These are phyloP conservation scores for Besnoitia besnoiti DNA, from an alignment of 169 alveolate genomes.

Conservation along the genomic window DNA sequence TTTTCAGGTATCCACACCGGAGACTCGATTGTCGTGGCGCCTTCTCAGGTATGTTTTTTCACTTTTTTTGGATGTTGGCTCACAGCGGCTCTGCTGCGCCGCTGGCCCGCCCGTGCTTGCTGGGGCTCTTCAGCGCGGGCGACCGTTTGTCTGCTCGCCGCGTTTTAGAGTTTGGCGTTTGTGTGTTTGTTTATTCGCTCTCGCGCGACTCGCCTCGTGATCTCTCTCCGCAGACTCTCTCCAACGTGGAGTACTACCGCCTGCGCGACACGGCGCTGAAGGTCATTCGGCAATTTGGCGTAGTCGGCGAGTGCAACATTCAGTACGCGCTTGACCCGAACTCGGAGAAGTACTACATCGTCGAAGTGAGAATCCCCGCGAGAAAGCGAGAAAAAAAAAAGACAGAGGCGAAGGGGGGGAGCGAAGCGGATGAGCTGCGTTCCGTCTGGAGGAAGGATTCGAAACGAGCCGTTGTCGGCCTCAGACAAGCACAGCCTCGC, in stretches of 20 bases:
- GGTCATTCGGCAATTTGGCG: constrained; percentile 85
- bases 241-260: constrained; percentile 83
- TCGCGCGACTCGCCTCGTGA: too few relatives aligned
- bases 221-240: constrained; percentile 80
- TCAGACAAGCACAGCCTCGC: too few relatives aligned
- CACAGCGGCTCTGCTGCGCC: too few relatives aligned
- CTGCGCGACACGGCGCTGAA: constrained; percentile 86
- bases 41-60: constrained; percentile 74
- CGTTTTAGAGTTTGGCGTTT: neutral
- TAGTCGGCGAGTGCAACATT: constrained; percentile 91
- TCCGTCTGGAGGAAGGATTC: too few relatives aligned
- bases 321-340: constrained; percentile 89
- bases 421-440: neutral
- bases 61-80: neutral
- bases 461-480: too few relatives aligned
- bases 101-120: too few relatives aligned
- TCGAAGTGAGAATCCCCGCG: constrained; percentile 74
- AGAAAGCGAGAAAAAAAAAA: neutral
- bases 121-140: neutral
- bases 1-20: constrained; percentile 88
- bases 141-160: neutral
- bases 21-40: constrained; percentile 91
- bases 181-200: neutral
- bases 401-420: neutral
- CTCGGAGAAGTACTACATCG: constrained; percentile 84